Conservation (phyloP, 2,329 filamentous ascomycete species). For the Neonectria punicea region DNA sequence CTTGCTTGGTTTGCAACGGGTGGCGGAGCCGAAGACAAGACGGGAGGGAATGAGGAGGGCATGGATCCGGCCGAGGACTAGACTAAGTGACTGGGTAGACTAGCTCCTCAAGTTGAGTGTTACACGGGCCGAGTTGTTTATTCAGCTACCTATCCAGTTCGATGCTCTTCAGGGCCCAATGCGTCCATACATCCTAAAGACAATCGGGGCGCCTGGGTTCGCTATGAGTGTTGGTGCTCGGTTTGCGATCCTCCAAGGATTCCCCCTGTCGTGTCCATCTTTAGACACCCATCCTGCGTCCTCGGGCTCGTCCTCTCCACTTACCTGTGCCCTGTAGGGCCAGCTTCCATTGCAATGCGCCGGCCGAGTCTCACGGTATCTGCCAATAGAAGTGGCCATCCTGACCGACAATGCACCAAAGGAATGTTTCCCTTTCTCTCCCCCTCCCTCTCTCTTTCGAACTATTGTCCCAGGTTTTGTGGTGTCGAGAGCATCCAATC, state of each 20-base stretch:
- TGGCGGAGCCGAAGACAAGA: slow-evolving; percentile 16
- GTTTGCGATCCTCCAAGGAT: slow-evolving; percentile 20
- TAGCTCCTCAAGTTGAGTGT: background rate
- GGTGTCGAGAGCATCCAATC: background rate
- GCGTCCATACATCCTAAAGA: no score
- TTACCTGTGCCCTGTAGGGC: slow-evolving; percentile 13
- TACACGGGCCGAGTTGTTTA: background rate
- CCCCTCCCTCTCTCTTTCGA: background rate
- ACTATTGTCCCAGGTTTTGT: background rate
- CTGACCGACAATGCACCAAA: background rate
- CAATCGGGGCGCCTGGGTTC: background rate
- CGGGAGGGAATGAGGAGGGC: background rate
- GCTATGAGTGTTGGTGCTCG: slow-evolving; percentile 1
- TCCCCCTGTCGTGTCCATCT: slow-evolving; percentile 6
- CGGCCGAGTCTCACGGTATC: background rate
- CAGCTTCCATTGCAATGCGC: background rate
- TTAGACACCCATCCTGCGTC: background rate
- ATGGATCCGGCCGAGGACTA: slow-evolving; percentile 4
- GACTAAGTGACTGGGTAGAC: no score
- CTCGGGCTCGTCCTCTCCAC: slow-evolving; percentile 8
- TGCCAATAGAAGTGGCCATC: slow-evolving; percentile 5
- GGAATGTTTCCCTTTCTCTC: background rate
- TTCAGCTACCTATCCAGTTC: no score
- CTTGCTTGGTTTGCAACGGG: slow-evolving; percentile 7
- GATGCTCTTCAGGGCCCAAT: background rate